These are phyloP conservation scores for Thielaviopsis populi DNA, from an alignment of 2,329 filamentous ascomycete species.

Conservation along the genomic window DNA sequence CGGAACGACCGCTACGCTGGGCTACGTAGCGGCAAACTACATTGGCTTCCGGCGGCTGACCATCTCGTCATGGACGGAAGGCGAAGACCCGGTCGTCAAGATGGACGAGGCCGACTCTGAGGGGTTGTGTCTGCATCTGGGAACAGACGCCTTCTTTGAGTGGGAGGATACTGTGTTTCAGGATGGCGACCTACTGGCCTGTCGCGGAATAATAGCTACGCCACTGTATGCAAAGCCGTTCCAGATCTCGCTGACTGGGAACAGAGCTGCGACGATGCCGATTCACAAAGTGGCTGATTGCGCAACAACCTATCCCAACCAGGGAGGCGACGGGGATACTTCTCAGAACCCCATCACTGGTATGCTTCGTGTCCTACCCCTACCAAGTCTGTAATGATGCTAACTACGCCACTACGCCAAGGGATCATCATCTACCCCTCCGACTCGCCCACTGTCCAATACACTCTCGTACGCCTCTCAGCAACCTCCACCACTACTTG, in stretches of 20 bases:
- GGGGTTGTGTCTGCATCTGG: conserved; percentile 36
- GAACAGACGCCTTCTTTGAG: conserved; percentile 38
- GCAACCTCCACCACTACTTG: conserved; percentile 37
- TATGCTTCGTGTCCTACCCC: conserved; percentile 18
- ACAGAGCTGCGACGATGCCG: conserved; percentile 18
- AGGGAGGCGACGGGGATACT: conserved; percentile 17
- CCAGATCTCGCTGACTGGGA: conserved; percentile 30
- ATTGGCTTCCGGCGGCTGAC: conserved; percentile 40
- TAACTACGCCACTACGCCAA: conserved; percentile 19
- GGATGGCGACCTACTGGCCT: conserved; percentile 26
- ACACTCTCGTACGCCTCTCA: conserved; percentile 38
- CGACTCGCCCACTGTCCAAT: conserved; percentile 28
- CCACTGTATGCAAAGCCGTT: conserved; percentile 37
- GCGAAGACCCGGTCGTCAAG: conserved; percentile 25
- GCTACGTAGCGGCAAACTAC: conserved; percentile 36
- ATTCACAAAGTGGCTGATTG: conserved; percentile 32
- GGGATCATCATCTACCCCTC: conserved; percentile 33
- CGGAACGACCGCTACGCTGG: conserved; percentile 29
- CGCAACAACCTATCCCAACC: conserved; percentile 30
- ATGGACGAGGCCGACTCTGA: conserved; percentile 30
- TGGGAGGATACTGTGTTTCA: conserved; percentile 40
- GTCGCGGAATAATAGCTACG: conserved; percentile 40
- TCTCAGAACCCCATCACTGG: conserved; percentile 33
- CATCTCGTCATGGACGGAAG: conserved; percentile 26
- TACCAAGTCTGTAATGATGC: conserved; percentile 4